phyloP scores from a whole-genome alignment of 345 rosid genomes.

The Rhodomyrtus tomentosa region DNA sequence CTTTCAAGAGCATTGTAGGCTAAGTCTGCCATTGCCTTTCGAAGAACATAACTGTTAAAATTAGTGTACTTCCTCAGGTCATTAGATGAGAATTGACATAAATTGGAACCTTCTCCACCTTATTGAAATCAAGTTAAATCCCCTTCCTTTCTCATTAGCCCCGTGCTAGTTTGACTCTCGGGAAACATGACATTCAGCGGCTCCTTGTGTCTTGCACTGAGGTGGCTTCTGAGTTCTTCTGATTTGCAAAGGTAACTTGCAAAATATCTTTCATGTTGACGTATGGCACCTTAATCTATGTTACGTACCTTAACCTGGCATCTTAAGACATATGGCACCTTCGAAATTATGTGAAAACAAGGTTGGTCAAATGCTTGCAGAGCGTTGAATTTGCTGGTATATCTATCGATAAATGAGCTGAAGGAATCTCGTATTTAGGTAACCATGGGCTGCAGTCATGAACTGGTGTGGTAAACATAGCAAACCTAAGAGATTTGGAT shows the following conservation, averaged over 20 bases:
- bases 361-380: not conserved
- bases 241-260: not conserved
- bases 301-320: not conserved
- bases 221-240: not conserved
- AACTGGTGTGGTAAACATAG: not conserved
- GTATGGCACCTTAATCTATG: accelerated
- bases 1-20: not conserved
- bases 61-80: not conserved
- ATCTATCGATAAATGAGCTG: not conserved
- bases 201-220: not conserved
- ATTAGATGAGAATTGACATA: not conserved
- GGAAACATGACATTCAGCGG: not conserved
- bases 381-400: not conserved
- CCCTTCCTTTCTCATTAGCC: not conserved
- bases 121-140: not conserved
- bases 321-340: not conserved
- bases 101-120: not conserved
- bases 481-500: not conserved
- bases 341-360: not conserved
- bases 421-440: not conserved
- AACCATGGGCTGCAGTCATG: not conserved
- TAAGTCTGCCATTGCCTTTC: not conserved
- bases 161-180: not conserved
- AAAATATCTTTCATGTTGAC: not conserved
- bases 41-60: not conserved